Conservation (phyloP, 768 basidiomycete genomes). For the Russula olivacea region DNA sequence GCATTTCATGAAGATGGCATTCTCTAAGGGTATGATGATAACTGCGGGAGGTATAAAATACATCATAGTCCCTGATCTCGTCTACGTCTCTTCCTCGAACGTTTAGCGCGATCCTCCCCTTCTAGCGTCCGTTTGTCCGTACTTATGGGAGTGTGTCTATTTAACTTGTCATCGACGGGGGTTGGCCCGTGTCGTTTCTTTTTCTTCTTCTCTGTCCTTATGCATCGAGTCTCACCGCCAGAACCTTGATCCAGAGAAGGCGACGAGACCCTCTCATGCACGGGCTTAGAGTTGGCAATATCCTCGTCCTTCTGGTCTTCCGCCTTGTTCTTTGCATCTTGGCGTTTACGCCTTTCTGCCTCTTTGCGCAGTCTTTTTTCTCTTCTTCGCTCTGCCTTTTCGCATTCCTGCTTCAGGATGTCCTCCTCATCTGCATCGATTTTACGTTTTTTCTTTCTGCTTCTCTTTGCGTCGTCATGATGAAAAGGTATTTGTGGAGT, state of each 20-base stretch:
- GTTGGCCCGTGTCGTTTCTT: slow-evolving; percentile 12
- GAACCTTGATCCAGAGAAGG: not conserved
- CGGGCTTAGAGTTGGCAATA: not conserved
- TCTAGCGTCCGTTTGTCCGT: slow-evolving; percentile 4
- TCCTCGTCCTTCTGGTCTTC: not conserved
- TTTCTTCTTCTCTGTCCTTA: slow-evolving; percentile 15
- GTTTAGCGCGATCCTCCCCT: not conserved
- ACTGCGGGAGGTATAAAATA: not conserved
- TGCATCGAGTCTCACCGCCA: not conserved
- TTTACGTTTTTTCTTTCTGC: slow-evolving; percentile 11
- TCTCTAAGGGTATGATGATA: slow-evolving; percentile 2
- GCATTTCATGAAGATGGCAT: not conserved
- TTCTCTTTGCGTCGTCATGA: not conserved
- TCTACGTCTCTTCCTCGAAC: slow-evolving; percentile 14
- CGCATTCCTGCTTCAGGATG: slow-evolving; percentile 1
- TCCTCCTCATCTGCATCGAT: not conserved
- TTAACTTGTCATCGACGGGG: not conserved
- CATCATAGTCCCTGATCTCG: slow-evolving; percentile 3
- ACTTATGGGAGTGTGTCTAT: not conserved
- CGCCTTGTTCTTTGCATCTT: slow-evolving; percentile 12
- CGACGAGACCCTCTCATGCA: not conserved
- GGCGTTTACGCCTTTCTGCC: slow-evolving; percentile 22
- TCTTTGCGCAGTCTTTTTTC: slow-evolving; percentile 16
- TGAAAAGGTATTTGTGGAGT: not conserved
- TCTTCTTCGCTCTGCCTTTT: slow-evolving; percentile 15